Evolutionary conservation across 306 rosid genomes (phyloP), one percentile per base, ranked within the genome.

Genomic region (Hippophae rhamnoides): DNA sequence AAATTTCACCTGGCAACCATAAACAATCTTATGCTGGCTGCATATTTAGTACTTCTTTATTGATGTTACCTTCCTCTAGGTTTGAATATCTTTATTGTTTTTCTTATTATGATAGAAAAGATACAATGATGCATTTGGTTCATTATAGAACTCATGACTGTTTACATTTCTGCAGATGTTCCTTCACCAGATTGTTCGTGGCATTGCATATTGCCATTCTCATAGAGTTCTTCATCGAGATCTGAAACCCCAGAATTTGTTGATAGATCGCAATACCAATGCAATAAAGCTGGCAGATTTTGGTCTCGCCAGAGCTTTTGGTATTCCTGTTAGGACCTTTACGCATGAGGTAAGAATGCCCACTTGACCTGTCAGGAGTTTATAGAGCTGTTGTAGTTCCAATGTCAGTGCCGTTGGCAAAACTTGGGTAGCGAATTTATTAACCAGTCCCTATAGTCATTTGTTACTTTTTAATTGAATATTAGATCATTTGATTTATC

Each of bases 211-310:
- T 69, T 92, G 99, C 56, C 99, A 92, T 70, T 92, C 99, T 9
- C 99, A 86, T 64, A 84, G 99, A 80, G 95, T 92, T 88, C 99
- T 92, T 72, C 99, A 92, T 61, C 89, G 99, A 68, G 99, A 92
- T 76, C 83, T 92, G 70, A 92, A 92, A 76, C 99, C 99, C 43
- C 96, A 92, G 75, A 92, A 92, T 79, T 73, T 92, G 75, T 81
- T 92, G 92, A 85, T 92, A 63, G 99, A 92, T 70, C 95, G 95
- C 40, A 78, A 88, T 58, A 84, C 90, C 66, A 92, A 92, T 75
- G 82, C 93, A 11, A 82, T 92, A 60, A 92, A 92, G 86, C 97
- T 90, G 76, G 97, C 99, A 56, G 99, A 92, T 70, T 92, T 92
- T 70, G 99, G 99, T 77, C 81, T 92, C 75, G 99, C 99, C 62